Conservation (phyloP, 768 basidiomycete genomes). For the Cantharellus anzutake region DNA sequence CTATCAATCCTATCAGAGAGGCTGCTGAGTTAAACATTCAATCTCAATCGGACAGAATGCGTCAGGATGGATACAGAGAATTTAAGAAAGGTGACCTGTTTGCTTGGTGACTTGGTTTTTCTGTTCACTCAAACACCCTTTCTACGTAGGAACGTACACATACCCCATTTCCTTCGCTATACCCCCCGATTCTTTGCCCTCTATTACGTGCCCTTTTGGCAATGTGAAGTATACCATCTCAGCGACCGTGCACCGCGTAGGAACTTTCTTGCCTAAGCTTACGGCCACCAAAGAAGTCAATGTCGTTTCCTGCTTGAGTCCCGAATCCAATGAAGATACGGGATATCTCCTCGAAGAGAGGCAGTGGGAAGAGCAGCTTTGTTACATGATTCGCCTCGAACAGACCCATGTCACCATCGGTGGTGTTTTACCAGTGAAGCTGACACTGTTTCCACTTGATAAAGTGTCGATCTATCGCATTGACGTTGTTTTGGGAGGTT, state of each 20-base stretch:
- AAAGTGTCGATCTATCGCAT: constrained; percentile 71
- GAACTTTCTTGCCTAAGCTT: constrained; percentile 57
- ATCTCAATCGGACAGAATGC: constrained; percentile 9
- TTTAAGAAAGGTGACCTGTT: constrained; percentile 54
- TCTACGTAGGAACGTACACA: constrained; percentile 57
- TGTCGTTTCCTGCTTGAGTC: constrained; percentile 55
- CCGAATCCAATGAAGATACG: constrained; percentile 71
- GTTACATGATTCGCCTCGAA: constrained; percentile 57
- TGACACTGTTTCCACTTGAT: constrained; percentile 66
- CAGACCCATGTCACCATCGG: constrained; percentile 70
- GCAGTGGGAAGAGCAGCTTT: constrained; percentile 78
- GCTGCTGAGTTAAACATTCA: background rate
- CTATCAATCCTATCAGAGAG: constrained; percentile 3
- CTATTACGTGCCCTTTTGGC: constrained; percentile 55
- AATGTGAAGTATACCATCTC: constrained; percentile 61
- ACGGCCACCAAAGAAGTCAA: constrained; percentile 49
- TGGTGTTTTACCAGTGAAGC: constrained; percentile 54
- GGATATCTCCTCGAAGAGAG: constrained; percentile 66
- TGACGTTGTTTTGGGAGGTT: constrained; percentile 64
- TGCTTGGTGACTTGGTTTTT: background rate
- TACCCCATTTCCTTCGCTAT: constrained; percentile 88
- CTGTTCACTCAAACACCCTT: background rate
- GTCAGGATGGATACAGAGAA: constrained; percentile 49
- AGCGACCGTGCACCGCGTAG: constrained; percentile 68
- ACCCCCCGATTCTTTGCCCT: constrained; percentile 61